These are phyloP conservation scores for Rubia yunnanensis DNA, from an alignment of 257 asterid genomes.

Conservation along the genomic window DNA sequence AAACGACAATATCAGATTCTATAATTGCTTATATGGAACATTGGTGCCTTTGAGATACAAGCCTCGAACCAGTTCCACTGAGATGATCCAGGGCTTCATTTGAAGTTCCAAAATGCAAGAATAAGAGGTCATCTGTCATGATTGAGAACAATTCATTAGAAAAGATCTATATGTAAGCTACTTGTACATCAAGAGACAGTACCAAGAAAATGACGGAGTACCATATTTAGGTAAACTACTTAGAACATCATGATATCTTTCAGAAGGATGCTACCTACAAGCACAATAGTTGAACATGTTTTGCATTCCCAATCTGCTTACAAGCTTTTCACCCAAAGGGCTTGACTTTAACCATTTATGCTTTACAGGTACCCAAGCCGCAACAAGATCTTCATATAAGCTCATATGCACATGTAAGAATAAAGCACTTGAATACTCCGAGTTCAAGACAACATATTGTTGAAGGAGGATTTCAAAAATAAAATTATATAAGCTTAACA, in stretches of 20 bases:
- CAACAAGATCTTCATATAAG: conserved; percentile 94
- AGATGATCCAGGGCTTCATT: conserved; percentile 95
- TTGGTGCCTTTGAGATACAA: conserved; percentile 93
- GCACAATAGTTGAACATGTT: conserved; percentile 91
- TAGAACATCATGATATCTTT: conserved; percentile 21
- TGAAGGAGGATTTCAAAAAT: too few species aligned
- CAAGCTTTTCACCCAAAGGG: conserved; percentile 76
- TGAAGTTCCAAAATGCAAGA: conserved; percentile 96
- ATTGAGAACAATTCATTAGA: conserved; percentile 19
- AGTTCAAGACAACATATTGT: neutral
- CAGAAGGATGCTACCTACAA: conserved; percentile 47
- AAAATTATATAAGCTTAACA: too few species aligned
- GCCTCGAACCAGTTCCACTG: conserved; percentile 64
- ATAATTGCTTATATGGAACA: conserved; percentile 87
- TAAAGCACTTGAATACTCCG: conserved; percentile 10
- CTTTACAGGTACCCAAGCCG: conserved; percentile 96
- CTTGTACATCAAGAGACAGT: neutral
- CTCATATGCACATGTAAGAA: conserved; percentile 61
- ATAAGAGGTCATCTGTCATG: too few species aligned
- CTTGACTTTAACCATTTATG: conserved; percentile 79
- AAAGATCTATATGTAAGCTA: neutral
- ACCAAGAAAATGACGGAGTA: neutral
- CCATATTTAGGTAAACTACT: neutral
- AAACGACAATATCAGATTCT: conserved; percentile 75
- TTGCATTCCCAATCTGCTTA: conserved; percentile 57